Conservation (phyloP, 2,329 filamentous ascomycete species). For the Ceratocystis lukuohia region DNA sequence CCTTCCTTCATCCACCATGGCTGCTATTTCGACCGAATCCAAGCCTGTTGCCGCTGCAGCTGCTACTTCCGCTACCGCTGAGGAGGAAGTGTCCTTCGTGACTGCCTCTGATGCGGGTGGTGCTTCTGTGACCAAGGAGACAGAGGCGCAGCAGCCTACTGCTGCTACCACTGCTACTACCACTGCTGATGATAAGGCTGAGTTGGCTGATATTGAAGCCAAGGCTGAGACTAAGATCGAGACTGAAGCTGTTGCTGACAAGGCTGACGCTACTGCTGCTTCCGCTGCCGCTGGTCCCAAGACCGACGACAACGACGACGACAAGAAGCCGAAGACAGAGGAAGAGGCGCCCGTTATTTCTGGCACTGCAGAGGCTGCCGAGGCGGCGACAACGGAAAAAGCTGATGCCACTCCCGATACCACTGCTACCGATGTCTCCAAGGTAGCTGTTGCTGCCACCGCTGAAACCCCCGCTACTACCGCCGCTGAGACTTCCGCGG, state of each 20-base stretch:
- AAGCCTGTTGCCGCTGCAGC: constrained; percentile 1
- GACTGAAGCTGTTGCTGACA: not conserved
- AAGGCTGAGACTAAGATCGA: not conserved
- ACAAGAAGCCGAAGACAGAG: not conserved
- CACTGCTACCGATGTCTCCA: not conserved
- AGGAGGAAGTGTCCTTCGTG: constrained; percentile 1
- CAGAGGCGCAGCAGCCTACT: not conserved
- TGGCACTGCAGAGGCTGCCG: too few species aligned
- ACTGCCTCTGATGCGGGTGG: constrained; percentile 1
- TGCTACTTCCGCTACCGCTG: not conserved
- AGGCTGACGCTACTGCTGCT: not conserved
- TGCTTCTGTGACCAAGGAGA: not conserved
- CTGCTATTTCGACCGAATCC: constrained; percentile 4
- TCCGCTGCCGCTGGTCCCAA: not conserved
- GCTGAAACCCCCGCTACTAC: constrained; percentile 3
- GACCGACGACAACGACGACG: not conserved
- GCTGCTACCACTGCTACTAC: not conserved
- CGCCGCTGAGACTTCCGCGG: not conserved
- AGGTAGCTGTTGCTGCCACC: not conserved
- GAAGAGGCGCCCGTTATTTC: not conserved
- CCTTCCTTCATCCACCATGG: constrained; percentile 5
- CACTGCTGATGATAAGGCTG: not conserved
- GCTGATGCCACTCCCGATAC: constrained; percentile 13
- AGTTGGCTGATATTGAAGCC: not conserved
- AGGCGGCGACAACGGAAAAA: not conserved